Evolutionary conservation across 768 basidiomycete genomes (phyloP).

Genomic region (Serendipita sp.): DNA sequence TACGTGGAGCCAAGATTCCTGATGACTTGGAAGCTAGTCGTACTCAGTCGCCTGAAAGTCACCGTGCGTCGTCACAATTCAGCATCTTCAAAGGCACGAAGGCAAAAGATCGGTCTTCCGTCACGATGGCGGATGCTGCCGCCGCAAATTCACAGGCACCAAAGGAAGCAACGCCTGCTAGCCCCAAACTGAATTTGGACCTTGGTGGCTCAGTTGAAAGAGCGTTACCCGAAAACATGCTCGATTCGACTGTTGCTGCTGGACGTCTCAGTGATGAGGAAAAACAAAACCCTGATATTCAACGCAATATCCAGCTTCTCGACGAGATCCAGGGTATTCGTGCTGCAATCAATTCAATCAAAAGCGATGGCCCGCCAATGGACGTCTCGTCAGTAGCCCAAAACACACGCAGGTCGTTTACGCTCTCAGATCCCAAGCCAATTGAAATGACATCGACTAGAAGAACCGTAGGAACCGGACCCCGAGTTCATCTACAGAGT

Average conservation of each 20-base stretch:
- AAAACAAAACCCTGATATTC: conserved; percentile 38
- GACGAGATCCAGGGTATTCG: conserved; percentile 67
- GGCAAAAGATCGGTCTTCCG: conserved; percentile 34
- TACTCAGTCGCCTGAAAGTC: conserved; percentile 13
- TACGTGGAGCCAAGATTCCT: conserved; percentile 22
- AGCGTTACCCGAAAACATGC: conserved; percentile 42
- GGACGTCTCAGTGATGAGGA: conserved; percentile 21
- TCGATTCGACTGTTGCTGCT: conserved; percentile 39
- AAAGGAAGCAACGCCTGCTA: conserved; percentile 23
- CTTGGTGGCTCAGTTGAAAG: conserved; percentile 59
- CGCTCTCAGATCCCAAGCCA: background rate
- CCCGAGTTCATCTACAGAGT: background rate
- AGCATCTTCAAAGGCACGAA: conserved; percentile 24
- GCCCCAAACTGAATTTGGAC: conserved; percentile 39
- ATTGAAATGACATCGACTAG: conserved; percentile 18
- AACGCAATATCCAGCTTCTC: conserved; percentile 52
- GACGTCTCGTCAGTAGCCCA: background rate
- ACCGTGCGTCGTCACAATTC: conserved; percentile 23
- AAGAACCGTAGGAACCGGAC: conserved; percentile 14
- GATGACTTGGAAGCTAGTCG: conserved; percentile 30
- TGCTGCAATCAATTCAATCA: conserved; percentile 47
- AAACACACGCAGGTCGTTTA: background rate
- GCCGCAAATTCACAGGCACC: conserved; percentile 46
- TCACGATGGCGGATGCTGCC: conserved; percentile 38
- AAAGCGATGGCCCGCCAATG: background rate